Evolutionary conservation across 106 monocot genomes (phyloP), one percentile per base, ranked within the genome.

Genomic region (Allium fistulosum): DNA sequence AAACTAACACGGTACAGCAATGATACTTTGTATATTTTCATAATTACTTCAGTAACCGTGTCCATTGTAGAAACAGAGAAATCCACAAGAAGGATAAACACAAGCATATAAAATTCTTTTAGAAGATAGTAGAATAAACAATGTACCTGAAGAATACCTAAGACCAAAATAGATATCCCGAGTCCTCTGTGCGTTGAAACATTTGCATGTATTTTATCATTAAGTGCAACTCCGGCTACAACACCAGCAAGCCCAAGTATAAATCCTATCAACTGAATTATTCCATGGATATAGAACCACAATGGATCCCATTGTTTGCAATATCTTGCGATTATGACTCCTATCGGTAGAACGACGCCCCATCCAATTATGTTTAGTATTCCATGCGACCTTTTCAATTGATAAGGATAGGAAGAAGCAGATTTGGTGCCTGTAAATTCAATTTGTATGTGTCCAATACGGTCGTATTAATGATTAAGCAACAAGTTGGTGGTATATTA

Each of bases 321-420:
- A 69, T 90, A 82, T 81, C 94, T 84, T 69, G 94, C 84, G 62
- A 90, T 68, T 37, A 94, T 87, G 57, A 79, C 81, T 10, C 94
- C 94, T 49, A 94, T 90, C 17, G 94, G 94, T 10, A 90, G 74
- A 17, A 94, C 68, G 27, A 94, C 84, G 26, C 94, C 94, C 94
- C 94, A 94, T 12, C 84, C 94, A 78, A 94, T 59, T 67, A 94
- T 76, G 53, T 70, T 77, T 17, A 94, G 80, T 62, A 76, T 82
- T 45, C 94, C 94, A 75, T 94, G 94, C 8, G 68, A 75, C 64
- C 79, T 90, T 72, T 90, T 94, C 26, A 94, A 80, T 26, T 90
- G 75, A 57, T 80, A 72, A 50, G 94, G 86, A 49, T 89, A 90
- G 15, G 77, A 79, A 50, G 82, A 77, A 81, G 87, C 63, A 60